Conservation (phyloP, 352 stramenopile species). For the Pythium aristosporum region DNA sequence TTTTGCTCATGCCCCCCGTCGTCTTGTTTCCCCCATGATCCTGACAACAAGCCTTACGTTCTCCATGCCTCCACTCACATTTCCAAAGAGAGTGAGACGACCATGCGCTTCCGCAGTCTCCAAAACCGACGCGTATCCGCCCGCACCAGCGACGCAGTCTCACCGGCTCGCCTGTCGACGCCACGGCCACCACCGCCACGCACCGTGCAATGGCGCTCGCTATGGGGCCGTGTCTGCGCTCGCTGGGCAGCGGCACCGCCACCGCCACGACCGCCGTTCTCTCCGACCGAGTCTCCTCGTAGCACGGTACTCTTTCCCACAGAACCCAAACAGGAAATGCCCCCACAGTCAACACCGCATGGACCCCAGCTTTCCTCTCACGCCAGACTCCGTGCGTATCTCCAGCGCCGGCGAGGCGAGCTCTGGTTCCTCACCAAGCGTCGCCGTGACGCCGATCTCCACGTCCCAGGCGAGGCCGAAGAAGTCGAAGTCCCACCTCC, state of each 20-base stretch:
- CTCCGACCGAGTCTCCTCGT: background rate
- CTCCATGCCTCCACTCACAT: background rate
- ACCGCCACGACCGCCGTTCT: background rate
- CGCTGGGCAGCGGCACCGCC: slow-evolving; percentile 2
- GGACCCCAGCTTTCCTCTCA: background rate
- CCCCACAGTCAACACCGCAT: background rate
- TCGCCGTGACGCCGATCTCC: slow-evolving; percentile 7
- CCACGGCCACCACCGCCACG: background rate
- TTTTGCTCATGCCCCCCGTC: background rate
- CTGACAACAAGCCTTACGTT: background rate
- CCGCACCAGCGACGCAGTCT: background rate
- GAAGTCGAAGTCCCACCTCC: slow-evolving; percentile 22
- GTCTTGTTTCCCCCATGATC: background rate
- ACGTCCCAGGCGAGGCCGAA: background rate
- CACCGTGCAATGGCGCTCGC: slow-evolving; percentile 11
- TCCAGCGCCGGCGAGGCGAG: slow-evolving; percentile 23
- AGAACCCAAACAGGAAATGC: background rate
- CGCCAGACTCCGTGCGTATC: slow-evolving; percentile 10
- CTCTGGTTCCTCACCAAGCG: slow-evolving; percentile 23
- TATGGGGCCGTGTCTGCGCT: slow-evolving; percentile 18
- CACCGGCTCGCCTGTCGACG: background rate
- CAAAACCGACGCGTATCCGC: background rate
- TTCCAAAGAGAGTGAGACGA: background rate
- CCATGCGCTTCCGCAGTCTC: slow-evolving; percentile 4
- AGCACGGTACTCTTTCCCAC: too few relatives aligned